Base-by-base conservation (phyloP, 1,284 basidiomycete genomes). In the Fistulina hepatica region DNA sequence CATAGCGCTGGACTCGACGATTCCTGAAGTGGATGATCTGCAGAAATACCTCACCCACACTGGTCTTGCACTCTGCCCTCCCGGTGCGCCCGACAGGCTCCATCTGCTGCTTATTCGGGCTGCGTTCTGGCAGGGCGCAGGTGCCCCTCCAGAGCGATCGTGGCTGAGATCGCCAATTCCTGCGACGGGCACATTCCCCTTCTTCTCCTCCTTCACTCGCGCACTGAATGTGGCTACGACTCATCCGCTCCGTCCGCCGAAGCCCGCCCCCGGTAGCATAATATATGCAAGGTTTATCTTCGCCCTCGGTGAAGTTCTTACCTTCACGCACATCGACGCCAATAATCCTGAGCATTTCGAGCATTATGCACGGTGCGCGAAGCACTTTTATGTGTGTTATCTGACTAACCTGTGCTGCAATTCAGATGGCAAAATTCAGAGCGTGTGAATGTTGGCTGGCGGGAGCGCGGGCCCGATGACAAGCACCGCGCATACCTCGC, bases 351-450 rank as follows among this genome's bases (percentile, higher is more conserved):
- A 24, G 3, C 46, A 48, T 34, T 46, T 48, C 24, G 44, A 41
- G 6, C 27, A 39, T 3, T 48, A 46, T 31, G 13, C 33, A 17
- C n/a, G n/a, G n/a, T n/a, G n/a, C n/a, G n/a, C n/a, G n/a, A n/a
- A n/a, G n/a, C n/a, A n/a, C n/a, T n/a, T n/a, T n/a, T n/a, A n/a
- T n/a, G n/a, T n/a, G n/a, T n/a, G n/a, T n/a, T n/a, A n/a, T n/a
- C n/a, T n/a, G n/a, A n/a, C n/a, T n/a, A n/a, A n/a, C n/a, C n/a
- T n/a, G n/a, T n/a, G n/a, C n/a, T n/a, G n/a, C n/a, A n/a, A n/a
- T n/a, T n/a, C n/a, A 33, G 34, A 11, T 48, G 46, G 46, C 46
- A 46, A 20, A 48, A 48, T 23, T 42, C 39, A 22, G 46, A 46
- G 8, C 42, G 46, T 6, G 44, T 48, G 12, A 48, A 48, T 25